Conservation (phyloP, 2,329 filamentous ascomycete genomes). For the Colletotrichum somersetense region DNA sequence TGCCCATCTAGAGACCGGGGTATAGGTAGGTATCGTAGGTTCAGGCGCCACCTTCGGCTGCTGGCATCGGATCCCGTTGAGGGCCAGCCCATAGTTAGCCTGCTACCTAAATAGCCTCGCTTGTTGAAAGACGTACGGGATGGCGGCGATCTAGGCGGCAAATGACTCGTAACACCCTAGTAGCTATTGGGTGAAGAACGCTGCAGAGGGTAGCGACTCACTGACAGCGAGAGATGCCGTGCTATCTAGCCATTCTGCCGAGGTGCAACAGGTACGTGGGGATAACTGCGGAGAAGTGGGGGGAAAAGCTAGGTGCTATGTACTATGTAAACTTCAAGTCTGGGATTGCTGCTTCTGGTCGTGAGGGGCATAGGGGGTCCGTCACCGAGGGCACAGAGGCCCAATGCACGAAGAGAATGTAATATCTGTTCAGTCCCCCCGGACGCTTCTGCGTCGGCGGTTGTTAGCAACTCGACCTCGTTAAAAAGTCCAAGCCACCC, state of each 20-base stretch:
- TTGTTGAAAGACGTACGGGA: not conserved
- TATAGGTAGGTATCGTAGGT: not conserved
- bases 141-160: not conserved
- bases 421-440: slow-evolving; percentile 29
- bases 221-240: slow-evolving; percentile 31
- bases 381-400: slow-evolving; percentile 27
- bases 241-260: slow-evolving; percentile 29
- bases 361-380: slow-evolving; percentile 19
- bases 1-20: slow-evolving; percentile 21
- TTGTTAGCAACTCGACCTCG: slow-evolving; percentile 18
- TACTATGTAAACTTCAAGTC: slow-evolving; percentile 24
- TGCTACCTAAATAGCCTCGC: not conserved
- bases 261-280: slow-evolving; percentile 34
- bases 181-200: not conserved
- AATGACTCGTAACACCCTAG: slow-evolving; percentile 23
- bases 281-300: slow-evolving; percentile 41
- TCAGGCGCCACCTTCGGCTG: slow-evolving; percentile 34
- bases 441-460: slow-evolving; percentile 22
- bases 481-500: slow-evolving; percentile 32
- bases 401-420: slow-evolving; percentile 32
- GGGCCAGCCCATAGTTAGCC: no score
- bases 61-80: slow-evolving; percentile 27
- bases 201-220: not conserved
- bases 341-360: slow-evolving; percentile 24
- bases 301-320: slow-evolving; percentile 23